These are phyloP conservation scores for Monosporascus sp. DNA, from an alignment of 2,329 filamentous ascomycete genomes.

Conservation along the genomic window DNA sequence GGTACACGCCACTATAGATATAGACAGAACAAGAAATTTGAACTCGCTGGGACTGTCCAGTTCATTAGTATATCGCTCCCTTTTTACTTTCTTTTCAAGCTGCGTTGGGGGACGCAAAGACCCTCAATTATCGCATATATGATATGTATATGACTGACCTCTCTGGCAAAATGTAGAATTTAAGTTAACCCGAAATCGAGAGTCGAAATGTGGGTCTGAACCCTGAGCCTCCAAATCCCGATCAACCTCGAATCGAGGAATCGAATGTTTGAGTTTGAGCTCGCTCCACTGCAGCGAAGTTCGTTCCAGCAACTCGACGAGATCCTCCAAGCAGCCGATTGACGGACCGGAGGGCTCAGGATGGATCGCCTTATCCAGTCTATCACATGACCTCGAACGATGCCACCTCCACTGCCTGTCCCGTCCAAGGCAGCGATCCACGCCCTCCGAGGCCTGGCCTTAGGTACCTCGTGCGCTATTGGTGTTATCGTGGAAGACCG, in stretches of 20 bases:
- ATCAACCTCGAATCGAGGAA: conserved; percentile 6
- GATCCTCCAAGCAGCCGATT: neutral
- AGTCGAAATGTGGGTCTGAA: neutral
- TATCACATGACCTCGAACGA: conserved; percentile 18
- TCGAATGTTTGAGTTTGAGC: neutral
- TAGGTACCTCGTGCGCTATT: conserved; percentile 54
- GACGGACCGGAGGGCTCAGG: conserved; percentile 1
- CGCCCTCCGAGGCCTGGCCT: conserved; percentile 48
- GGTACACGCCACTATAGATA: conserved; percentile 1
- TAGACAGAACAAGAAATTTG: conserved; percentile 9
- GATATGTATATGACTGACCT: too few relatives aligned
- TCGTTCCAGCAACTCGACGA: neutral
- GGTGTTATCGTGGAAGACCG: conserved; percentile 52
- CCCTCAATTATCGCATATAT: too few relatives aligned
- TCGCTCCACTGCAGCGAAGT: neutral
- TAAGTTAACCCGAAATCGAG: too few relatives aligned
- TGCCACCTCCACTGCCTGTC: conserved; percentile 43
- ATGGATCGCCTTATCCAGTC: conserved; percentile 5
- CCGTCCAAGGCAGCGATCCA: conserved; percentile 52
- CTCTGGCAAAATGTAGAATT: too few relatives aligned
- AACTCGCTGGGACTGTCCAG: too few relatives aligned
- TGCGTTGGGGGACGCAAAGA: too few relatives aligned
- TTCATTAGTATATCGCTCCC: too few relatives aligned
- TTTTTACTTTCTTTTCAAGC: too few relatives aligned
- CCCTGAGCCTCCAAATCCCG: too few relatives aligned